phyloP scores from a whole-genome alignment of 2,329 filamentous ascomycete genomes.

The Dichotomopilus funicola region DNA sequence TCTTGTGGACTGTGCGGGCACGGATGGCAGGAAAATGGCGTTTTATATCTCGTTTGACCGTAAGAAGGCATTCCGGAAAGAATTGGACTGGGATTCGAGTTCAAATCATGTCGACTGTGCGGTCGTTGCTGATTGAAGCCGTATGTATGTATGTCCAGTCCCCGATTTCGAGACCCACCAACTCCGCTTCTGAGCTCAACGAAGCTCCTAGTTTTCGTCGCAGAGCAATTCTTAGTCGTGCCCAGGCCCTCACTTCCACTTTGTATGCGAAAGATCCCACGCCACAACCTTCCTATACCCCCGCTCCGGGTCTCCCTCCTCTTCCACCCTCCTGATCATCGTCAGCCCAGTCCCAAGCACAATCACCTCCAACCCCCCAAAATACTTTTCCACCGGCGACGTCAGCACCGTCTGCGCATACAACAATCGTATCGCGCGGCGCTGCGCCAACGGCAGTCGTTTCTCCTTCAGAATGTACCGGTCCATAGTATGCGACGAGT shows the following conservation, averaged over 20 bases:
- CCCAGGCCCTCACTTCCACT: constrained; percentile 13
- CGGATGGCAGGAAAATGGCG: background rate
- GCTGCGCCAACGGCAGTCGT: constrained; percentile 26
- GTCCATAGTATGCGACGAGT: constrained; percentile 29
- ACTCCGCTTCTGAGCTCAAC: no score
- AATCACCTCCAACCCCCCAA: constrained; percentile 28
- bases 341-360: constrained; percentile 20
- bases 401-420: constrained; percentile 25
- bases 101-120: background rate
- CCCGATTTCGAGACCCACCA: no score
- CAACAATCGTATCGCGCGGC: constrained; percentile 28
- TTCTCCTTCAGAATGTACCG: constrained; percentile 30
- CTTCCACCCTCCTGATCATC: constrained; percentile 13
- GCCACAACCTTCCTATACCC: background rate
- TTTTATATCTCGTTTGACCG: no score
- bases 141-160: no score
- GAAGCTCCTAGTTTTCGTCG: no score
- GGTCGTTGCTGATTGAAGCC: background rate
- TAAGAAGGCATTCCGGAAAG: no score
- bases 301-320: constrained; percentile 5
- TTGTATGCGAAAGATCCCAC: constrained; percentile 7
- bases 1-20: no score
- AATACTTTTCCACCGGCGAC: constrained; percentile 24
- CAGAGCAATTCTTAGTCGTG: no score
- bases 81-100: no score